These are phyloP conservation scores for Saturnispora mendoncae DNA, from an alignment of 805 yeast species.

Conservation along the genomic window DNA sequence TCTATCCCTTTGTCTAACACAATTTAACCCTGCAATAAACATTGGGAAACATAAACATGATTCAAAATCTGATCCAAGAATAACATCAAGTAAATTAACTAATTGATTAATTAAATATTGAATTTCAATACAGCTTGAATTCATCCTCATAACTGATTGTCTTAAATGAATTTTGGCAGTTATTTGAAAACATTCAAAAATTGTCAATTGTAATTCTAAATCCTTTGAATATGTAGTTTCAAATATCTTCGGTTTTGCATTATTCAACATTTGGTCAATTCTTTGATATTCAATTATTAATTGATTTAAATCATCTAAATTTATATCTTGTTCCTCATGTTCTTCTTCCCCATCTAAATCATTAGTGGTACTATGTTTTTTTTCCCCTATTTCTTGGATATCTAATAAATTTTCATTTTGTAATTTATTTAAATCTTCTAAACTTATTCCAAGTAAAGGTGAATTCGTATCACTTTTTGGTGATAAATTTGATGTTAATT, in stretches of 20 bases:
- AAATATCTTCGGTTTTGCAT: constrained; percentile 47
- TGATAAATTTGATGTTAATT: constrained; percentile 8
- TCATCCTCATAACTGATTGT: constrained; percentile 53
- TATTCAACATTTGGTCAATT: constrained; percentile 42
- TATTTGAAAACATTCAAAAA: constrained; percentile 64
- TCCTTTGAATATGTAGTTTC: constrained; percentile 34
- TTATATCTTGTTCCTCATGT: constrained; percentile 16
- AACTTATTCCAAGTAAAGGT: constrained; percentile 5
- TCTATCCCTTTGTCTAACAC: constrained; percentile 45
- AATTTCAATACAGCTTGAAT: constrained; percentile 55
- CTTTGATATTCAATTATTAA: constrained; percentile 30
- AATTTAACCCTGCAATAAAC: constrained; percentile 68
- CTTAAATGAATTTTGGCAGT: constrained; percentile 60
- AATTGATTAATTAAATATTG: constrained; percentile 50
- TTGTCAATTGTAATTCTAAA: constrained; percentile 54
- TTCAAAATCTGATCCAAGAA: constrained; percentile 60
- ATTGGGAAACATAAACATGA: constrained; percentile 68
- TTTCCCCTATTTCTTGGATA: constrained; percentile 16
- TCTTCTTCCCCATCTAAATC: constrained; percentile 14
- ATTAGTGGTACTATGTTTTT: no score
- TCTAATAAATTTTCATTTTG: constrained; percentile 3
- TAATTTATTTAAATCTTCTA: constrained; percentile 11
- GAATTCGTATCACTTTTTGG: constrained; percentile 3
- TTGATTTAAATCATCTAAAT: constrained; percentile 29
- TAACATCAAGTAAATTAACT: constrained; percentile 46